These are phyloP conservation scores for Colletotrichum magnum DNA, from an alignment of 2,329 filamentous ascomycete species.

Conservation along the genomic window DNA sequence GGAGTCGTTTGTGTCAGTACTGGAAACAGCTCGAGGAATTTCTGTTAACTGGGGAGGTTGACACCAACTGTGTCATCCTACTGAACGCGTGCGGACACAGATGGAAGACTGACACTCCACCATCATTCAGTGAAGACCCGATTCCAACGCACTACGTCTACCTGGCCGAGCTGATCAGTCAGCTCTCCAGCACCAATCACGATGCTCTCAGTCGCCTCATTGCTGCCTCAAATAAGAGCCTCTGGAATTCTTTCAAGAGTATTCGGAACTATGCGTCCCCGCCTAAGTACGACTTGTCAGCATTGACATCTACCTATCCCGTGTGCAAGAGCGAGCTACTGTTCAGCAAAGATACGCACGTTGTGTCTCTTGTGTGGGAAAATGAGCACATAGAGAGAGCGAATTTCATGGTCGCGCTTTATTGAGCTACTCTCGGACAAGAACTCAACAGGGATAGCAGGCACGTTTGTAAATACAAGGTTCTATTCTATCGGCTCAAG, in stretches of 20 bases:
- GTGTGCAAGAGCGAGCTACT: neutral
- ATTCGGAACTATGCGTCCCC: neutral
- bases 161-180: neutral
- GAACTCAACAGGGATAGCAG: too few relatives aligned
- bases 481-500: too few relatives aligned
- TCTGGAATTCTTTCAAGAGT: neutral
- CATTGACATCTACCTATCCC: neutral
- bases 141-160: neutral
- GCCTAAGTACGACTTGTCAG: neutral
- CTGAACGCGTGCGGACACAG: neutral
- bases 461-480: too few relatives aligned
- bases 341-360: neutral
- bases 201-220: neutral
- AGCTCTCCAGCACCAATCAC: neutral
- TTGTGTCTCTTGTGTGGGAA: neutral
- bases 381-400: neutral
- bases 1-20: too few relatives aligned
- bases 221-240: neutral
- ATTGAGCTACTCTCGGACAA: too few relatives aligned
- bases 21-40: neutral
- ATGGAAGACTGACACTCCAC: neutral
- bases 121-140: neutral
- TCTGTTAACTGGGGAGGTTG: neutral
- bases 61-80: neutral
- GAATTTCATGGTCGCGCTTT: too few relatives aligned